Evolutionary conservation across 2,329 filamentous ascomycete species (phyloP).

Genomic region (Verticillium tricorpus): DNA sequence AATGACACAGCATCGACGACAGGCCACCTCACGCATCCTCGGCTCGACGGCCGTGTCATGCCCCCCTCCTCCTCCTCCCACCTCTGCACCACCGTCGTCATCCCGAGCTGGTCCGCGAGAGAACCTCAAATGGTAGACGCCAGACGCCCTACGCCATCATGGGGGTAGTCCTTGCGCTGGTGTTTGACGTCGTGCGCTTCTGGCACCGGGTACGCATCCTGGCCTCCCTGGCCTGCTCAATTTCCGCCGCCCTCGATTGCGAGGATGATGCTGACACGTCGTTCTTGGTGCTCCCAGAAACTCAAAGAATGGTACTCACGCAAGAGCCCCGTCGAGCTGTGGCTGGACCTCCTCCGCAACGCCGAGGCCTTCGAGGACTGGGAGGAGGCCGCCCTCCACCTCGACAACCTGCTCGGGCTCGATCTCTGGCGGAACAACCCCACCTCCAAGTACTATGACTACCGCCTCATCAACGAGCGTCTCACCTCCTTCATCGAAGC

Average conservation of each 20-base stretch:
- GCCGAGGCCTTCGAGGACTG: conserved; percentile 77
- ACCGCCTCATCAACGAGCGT: conserved; percentile 74
- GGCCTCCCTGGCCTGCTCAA: not conserved
- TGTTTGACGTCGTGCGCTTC: conserved; percentile 57
- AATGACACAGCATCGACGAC: not conserved
- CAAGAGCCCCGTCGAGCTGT: conserved; percentile 59
- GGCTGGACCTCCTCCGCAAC: conserved; percentile 60
- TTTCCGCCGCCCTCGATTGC: not conserved
- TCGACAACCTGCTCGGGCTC: conserved; percentile 78
- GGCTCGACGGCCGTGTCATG: not conserved
- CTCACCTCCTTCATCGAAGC: conserved; percentile 66
- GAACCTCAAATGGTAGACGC: not conserved
- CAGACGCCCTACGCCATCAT: conserved; percentile 20
- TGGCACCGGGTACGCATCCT: conserved; percentile 51
- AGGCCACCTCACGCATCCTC: not conserved
- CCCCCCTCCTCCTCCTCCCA: not conserved
- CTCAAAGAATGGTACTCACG: conserved; percentile 62
- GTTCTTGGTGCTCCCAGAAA: conserved; percentile 54
- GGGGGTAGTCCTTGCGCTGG: conserved; percentile 42
- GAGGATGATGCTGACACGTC: not conserved
- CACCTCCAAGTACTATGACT: conserved; percentile 79
- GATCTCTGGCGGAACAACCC: conserved; percentile 84
- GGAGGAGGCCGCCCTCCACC: conserved; percentile 75
- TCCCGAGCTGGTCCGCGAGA: not conserved
- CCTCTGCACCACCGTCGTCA: not conserved